phyloP scores from a whole-genome alignment of 2,329 filamentous ascomycete species.

The Pseudopyrenochaeta lycopersici region DNA sequence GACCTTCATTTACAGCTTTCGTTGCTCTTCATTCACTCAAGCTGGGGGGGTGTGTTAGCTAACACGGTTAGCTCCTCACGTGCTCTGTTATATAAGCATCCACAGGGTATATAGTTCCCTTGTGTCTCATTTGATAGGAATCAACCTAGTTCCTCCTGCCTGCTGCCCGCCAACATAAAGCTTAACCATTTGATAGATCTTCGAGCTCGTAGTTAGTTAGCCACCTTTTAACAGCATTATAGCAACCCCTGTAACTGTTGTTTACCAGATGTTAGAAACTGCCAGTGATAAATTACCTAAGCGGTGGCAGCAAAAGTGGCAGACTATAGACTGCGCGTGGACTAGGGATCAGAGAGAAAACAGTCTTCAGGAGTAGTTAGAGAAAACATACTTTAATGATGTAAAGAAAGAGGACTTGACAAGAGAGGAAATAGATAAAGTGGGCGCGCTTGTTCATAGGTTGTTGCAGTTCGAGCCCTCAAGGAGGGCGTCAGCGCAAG shows the following conservation, averaged over 20 bases:
- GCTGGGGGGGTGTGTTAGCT: too few species aligned
- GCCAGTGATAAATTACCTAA: slow-evolving; percentile 46
- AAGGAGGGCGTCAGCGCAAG: too few species aligned
- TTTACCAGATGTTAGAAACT: slow-evolving; percentile 49
- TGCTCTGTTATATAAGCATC: too few species aligned
- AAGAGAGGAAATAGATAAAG: slow-evolving; percentile 22
- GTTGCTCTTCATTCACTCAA: too few species aligned
- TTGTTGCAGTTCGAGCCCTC: slow-evolving; percentile 31
- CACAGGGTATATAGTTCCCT: too few species aligned
- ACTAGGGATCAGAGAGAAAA: slow-evolving; percentile 20
- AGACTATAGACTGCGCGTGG: slow-evolving; percentile 28
- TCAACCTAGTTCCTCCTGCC: too few species aligned
- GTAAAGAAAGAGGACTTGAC: too few species aligned
- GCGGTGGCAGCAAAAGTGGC: slow-evolving; percentile 43
- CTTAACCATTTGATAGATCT: slow-evolving; percentile 39
- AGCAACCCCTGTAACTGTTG: slow-evolving; percentile 42
- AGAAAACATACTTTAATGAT: slow-evolving; percentile 52
- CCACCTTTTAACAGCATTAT: slow-evolving; percentile 51
- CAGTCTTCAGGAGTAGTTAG: slow-evolving; percentile 40
- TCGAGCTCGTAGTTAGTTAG: slow-evolving; percentile 51
- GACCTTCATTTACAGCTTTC: too few species aligned
- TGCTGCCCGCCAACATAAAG: too few species aligned
- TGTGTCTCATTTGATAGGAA: too few species aligned
- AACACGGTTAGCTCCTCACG: too few species aligned
- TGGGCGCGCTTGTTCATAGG: slow-evolving; percentile 24